Evolutionary conservation across 306 rosid species (phyloP).

Genomic region (Dalbergia cultrata): DNA sequence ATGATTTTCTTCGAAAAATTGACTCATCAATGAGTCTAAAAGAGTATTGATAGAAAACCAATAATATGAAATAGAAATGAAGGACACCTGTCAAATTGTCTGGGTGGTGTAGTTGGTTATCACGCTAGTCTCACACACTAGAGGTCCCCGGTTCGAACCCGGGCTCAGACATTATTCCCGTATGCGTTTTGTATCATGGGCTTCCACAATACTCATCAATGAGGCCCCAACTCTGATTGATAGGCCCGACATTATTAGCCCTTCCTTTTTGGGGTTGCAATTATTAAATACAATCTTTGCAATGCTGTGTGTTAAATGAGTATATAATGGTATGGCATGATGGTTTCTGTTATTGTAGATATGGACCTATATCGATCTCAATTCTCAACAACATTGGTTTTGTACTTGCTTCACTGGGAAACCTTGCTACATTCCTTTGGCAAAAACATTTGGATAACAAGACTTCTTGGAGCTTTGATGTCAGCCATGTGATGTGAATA

Average conservation of each 20-base stretch:
- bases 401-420: slow-evolving; percentile 88
- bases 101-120: slow-evolving; percentile 58
- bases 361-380: slow-evolving; percentile 93
- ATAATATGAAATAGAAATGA: too few species aligned
- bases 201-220: too few species aligned
- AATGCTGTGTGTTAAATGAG: slow-evolving; percentile 1
- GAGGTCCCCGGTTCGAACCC: slow-evolving; percentile 57
- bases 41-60: too few species aligned
- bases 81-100: background rate
- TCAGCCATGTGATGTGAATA: slow-evolving; percentile 66
- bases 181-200: too few species aligned
- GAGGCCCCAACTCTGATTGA: too few species aligned
- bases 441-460: slow-evolving; percentile 57
- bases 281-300: background rate
- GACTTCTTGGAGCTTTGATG: slow-evolving; percentile 83
- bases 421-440: slow-evolving; percentile 88
- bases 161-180: slow-evolving; percentile 44
- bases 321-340: slow-evolving; percentile 17
- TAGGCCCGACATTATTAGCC: background rate
- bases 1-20: too few species aligned
- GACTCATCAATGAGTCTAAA: too few species aligned
- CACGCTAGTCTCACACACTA: slow-evolving; percentile 59
- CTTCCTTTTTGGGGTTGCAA: background rate
- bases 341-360: slow-evolving; percentile 56
- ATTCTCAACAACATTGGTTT: slow-evolving; percentile 73